Base-by-base conservation (phyloP, 2,329 filamentous ascomycete genomes). In the Coniochaeta pulveracea region DNA sequence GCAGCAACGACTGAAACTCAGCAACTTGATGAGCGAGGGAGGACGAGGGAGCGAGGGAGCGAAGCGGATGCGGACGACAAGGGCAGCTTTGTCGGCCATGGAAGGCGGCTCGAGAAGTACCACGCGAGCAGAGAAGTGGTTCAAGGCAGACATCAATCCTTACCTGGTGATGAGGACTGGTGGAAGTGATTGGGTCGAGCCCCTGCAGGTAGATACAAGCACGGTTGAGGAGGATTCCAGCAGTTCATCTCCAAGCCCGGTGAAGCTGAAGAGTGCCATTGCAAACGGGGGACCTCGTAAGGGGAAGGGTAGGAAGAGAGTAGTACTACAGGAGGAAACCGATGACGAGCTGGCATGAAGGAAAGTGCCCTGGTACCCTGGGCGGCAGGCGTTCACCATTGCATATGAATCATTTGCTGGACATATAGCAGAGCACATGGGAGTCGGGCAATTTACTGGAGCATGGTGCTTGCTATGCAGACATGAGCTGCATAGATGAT, bases 51-150 rank as follows among this genome's bases (percentile, higher is more conserved):
- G 17, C 4, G n/a, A 33, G 10, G 28, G 42, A 17, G 25, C 30
- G 12, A 80, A 46, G 48, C 58, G 71, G 12, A 59, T 67, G 42
- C 57, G 81, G n/a, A 84, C 67, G 2, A 86, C 81, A 0, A 58
- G 80, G 29, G 70, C 80, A 10, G 77, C 78, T 36, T 62, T 79
- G 29, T 77, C 77, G 21, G 81, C 81, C 2, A 56, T 83, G 2
- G 80, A 85, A 48, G 79, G 79, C 17, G 76, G 79, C 0, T 61
- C 64, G 30, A 69, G 82, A 38, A 65, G 64, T 22, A 66, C 56
- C 1, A 79, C 72, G n/a, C 64, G 80, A 24, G 64, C 66, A 17
- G 79, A 84, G 40, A 64, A 64, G 36, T 85, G 80, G 76, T 84
- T 85, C 45, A 61, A 64, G 4, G 57, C 62, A 2, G 61, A 64